Base-by-base conservation (phyloP, 495 filamentous ascomycete genomes). In the Beverwykella pulmonaria region DNA sequence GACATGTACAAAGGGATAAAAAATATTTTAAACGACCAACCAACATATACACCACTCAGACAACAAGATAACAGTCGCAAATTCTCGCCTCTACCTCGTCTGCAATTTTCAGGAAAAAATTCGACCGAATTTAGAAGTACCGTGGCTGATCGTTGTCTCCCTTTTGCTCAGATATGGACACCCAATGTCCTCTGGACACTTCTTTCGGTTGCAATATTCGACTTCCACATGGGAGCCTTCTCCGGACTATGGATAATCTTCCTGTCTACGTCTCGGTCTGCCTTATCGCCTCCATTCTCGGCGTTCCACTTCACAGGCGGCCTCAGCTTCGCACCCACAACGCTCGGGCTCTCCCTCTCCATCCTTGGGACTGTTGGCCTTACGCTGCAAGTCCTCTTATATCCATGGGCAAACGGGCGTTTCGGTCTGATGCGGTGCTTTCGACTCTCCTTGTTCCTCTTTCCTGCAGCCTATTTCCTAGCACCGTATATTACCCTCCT, bases 221-320 rank as follows among this genome's bases (percentile, higher is more conserved):
- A 73, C 60, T 73, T 74, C 44, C 74, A 76, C 60, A 73, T 76
- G 71, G 73, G 65, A 53, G 74, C 74, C 36, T 76, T 76, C 58
- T 49, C 66, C 50, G 64, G 59, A 46, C 70, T 76, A 23, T 73
- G 70, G 72, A 64, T 74, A 41, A 67, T 74, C 30, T 76, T 76
- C 54, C 70, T 76, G 12, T 69, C 74, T 1, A 73, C 70, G 17
- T 57, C 59, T 10, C 72, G 74, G 4, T 22, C 61, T 14, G 59
- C 14, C 56, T 46, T 30, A 23, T 55, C 23, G 69, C n/a, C n/a
- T 12, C 32, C 32, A 5, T 5, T 34, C 32, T 34, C 32, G 32
- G 12, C 32, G 12, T 34, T 73, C 62, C 65, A 73, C 36, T 75
- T 75, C 60, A 46, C 71, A 29, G 69, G 71, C 10, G 74, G 74